Conservation (phyloP, 164 flowering plant genomes). For the Nymphaea colorata region DNA sequence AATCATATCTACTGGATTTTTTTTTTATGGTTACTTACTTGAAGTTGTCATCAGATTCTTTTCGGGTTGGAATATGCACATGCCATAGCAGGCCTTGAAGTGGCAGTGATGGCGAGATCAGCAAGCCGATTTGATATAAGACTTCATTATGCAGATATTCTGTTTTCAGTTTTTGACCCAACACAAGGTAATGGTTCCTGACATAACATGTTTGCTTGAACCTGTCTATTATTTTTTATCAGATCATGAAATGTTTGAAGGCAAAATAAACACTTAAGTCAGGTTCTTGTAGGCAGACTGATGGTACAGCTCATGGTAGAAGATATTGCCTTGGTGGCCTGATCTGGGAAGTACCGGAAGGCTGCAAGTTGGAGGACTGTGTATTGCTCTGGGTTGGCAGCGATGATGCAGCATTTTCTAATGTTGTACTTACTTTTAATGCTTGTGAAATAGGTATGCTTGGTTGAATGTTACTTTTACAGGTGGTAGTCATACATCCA, state of each 20-base stretch:
- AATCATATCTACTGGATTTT: background rate
- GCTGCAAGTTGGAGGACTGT: slow-evolving; percentile 55
- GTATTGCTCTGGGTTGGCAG: slow-evolving; percentile 72
- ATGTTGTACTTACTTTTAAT: slow-evolving; percentile 65
- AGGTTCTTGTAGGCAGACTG: slow-evolving; percentile 1
- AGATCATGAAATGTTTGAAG: too few species aligned
- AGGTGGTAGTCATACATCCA: too few species aligned
- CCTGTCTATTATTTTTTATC: too few species aligned
- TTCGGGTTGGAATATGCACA: slow-evolving; percentile 81
- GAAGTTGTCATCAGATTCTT: slow-evolving; percentile 40
- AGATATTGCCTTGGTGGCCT: slow-evolving; percentile 64
- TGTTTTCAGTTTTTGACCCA: slow-evolving; percentile 37
- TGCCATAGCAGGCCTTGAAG: slow-evolving; percentile 44
- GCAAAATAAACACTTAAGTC: slow-evolving; percentile 1
- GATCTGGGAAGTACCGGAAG: slow-evolving; percentile 56
- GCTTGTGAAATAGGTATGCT: slow-evolving; percentile 63
- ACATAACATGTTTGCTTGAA: too few species aligned
- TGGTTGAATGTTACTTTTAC: too few species aligned
- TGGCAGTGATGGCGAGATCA: slow-evolving; percentile 16
- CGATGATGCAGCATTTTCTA: slow-evolving; percentile 77
- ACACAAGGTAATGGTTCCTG: slow-evolving; percentile 7
- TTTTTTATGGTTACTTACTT: background rate
- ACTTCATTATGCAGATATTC: slow-evolving; percentile 42
- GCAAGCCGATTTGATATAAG: slow-evolving; percentile 9
- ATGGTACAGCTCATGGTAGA: background rate